These are phyloP conservation scores for Coemansia sp. DNA, from an alignment of 192 early-diverging fungal species.

Conservation along the genomic window DNA sequence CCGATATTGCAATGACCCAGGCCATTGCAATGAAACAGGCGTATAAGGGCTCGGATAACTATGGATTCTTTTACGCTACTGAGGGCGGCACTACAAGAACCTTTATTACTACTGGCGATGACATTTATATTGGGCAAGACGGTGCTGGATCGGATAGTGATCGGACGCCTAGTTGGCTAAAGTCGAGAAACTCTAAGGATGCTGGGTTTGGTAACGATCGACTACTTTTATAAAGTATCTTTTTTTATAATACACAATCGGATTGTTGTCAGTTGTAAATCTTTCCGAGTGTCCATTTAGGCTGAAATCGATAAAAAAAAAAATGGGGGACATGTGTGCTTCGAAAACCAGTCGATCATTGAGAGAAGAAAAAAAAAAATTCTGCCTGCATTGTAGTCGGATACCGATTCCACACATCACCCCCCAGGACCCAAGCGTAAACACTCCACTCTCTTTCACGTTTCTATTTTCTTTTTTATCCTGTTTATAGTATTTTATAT, in stretches of 20 bases:
- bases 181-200: neutral
- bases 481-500: neutral
- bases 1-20: conserved; percentile 6
- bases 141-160: neutral
- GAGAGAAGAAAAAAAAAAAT: no score
- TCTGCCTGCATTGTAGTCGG: neutral
- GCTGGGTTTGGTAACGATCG: neutral
- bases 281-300: neutral
- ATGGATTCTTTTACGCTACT: conserved; percentile 12
- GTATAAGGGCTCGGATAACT: neutral
- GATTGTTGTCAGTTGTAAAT: neutral
- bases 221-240: neutral
- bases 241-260: neutral
- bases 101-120: neutral
- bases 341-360: no score
- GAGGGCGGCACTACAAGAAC: neutral
- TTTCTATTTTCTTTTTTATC: neutral
- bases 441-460: neutral
- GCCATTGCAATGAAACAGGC: conserved; percentile 9
- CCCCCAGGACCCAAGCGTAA: neutral
- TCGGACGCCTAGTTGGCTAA: neutral
- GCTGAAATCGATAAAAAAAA: no score
- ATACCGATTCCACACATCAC: neutral
- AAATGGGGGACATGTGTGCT: no score
- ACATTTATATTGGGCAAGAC: neutral